Evolutionary conservation across 441 rosid genomes (phyloP).

Genomic region (Codiaeum variegatum): DNA sequence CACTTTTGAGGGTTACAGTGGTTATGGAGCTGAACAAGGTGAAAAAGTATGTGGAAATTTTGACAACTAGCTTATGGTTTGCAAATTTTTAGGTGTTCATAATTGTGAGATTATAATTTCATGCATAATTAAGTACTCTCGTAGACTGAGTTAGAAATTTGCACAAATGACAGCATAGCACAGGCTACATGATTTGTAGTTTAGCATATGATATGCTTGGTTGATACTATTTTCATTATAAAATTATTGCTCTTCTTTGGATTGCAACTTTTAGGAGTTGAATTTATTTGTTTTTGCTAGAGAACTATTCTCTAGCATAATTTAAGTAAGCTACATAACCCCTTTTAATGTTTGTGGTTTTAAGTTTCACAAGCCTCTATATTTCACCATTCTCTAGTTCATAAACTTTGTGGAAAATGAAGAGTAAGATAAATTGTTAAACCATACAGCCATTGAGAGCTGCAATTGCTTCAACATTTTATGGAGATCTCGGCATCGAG

Average conservation of each 20-base stretch:
- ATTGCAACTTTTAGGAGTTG: neutral
- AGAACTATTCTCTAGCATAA: neutral
- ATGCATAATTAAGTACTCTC: neutral
- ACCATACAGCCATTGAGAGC: slow-evolving; percentile 71
- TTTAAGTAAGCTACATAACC: neutral
- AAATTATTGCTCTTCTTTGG: neutral
- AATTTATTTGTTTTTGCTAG: neutral
- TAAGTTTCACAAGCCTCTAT: neutral
- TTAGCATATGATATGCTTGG: neutral
- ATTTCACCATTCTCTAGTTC: neutral
- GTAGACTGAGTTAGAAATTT: neutral
- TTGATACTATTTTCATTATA: neutral
- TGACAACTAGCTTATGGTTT: neutral
- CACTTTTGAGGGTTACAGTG: slow-evolving; percentile 85
- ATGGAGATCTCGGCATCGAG: slow-evolving; percentile 71
- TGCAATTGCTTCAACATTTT: slow-evolving; percentile 77
- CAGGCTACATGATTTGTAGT: neutral
- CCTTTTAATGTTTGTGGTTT: neutral
- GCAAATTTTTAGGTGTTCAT: neutral
- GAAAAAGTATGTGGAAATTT: slow-evolving; percentile 56
- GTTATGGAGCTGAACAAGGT: slow-evolving; percentile 97
- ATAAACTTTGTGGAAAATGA: slow-evolving; percentile 8
- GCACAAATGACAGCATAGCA: neutral
- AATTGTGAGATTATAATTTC: neutral
- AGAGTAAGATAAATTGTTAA: slow-evolving; percentile 17